phyloP scores from a whole-genome alignment of 2,329 filamentous ascomycete species.

The Epichloe coenophiala region DNA sequence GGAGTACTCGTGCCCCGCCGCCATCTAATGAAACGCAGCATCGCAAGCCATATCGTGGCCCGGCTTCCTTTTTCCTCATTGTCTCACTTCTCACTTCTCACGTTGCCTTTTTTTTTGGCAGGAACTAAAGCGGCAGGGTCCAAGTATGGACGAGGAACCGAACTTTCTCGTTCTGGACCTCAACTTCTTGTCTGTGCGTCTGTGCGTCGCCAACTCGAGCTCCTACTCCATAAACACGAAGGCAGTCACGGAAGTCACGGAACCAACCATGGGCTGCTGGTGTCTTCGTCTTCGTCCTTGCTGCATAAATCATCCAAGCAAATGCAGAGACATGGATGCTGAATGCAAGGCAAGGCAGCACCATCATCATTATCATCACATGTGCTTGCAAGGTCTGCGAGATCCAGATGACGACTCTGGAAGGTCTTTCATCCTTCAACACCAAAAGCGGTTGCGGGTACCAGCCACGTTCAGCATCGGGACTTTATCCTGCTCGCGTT shows the following conservation, averaged over 20 bases:
- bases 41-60: no score
- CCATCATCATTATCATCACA: neutral
- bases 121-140: neutral
- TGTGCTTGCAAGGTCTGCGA: neutral
- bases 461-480: neutral
- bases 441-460: neutral
- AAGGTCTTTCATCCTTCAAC: neutral
- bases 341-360: neutral
- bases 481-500: no score
- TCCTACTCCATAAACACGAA: neutral
- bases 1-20: neutral
- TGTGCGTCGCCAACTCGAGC: neutral
- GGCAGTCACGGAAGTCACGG: no score
- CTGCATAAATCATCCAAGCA: neutral
- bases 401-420: no score
- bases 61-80: neutral
- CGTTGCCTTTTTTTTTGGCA: neutral
- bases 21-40: neutral
- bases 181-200: neutral
- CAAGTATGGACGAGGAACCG: no score
- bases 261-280: no score
- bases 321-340: neutral
- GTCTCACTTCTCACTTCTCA: neutral
- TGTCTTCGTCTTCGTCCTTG: no score
- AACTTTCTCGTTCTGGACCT: no score